Conservation (phyloP, 2,329 filamentous ascomycete species). For the Thermothelomyces thermophilus region DNA sequence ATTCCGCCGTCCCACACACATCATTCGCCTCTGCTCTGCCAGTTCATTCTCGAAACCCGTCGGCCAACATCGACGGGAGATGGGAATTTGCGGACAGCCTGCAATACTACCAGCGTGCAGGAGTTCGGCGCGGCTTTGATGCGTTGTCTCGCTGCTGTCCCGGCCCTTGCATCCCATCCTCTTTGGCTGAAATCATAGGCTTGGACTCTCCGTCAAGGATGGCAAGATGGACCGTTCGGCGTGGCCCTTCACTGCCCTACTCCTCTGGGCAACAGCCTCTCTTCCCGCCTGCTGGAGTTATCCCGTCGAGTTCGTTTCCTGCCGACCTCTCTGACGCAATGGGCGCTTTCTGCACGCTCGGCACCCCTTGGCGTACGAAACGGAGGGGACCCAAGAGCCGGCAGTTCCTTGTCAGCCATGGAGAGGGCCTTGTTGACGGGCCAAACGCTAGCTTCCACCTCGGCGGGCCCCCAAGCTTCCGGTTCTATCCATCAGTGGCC, state of each 20-base stretch:
- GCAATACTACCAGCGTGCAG: slow-evolving; percentile 16
- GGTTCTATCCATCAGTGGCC: slow-evolving; percentile 19
- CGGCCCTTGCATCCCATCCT: slow-evolving; percentile 19
- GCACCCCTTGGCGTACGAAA: slow-evolving; percentile 2
- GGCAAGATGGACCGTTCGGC: slow-evolving; percentile 2
- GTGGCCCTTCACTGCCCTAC: slow-evolving; percentile 1
- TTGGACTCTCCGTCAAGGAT: slow-evolving; percentile 11
- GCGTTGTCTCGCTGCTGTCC: slow-evolving; percentile 20
- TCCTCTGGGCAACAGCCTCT: background rate
- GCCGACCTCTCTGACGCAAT: slow-evolving; percentile 16
- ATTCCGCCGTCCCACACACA: slow-evolving; percentile 23
- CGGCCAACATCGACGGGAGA: too few species aligned
- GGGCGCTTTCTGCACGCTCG: slow-evolving; percentile 6
- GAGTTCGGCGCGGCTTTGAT: slow-evolving; percentile 22
- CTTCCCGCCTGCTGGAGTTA: background rate
- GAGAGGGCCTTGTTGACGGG: slow-evolving; percentile 14
- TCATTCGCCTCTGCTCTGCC: slow-evolving; percentile 1
- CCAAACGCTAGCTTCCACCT: slow-evolving; percentile 16
- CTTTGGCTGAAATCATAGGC: slow-evolving; percentile 6
- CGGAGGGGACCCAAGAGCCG: slow-evolving; percentile 7
- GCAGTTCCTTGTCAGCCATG: slow-evolving; percentile 17
- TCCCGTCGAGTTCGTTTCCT: background rate
- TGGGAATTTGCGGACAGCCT: background rate
- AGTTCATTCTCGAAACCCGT: slow-evolving; percentile 21
- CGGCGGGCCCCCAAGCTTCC: slow-evolving; percentile 18